phyloP scores from a whole-genome alignment of 225 moss, liverwort and hornwort genomes.

The Anthoceros angustus region DNA sequence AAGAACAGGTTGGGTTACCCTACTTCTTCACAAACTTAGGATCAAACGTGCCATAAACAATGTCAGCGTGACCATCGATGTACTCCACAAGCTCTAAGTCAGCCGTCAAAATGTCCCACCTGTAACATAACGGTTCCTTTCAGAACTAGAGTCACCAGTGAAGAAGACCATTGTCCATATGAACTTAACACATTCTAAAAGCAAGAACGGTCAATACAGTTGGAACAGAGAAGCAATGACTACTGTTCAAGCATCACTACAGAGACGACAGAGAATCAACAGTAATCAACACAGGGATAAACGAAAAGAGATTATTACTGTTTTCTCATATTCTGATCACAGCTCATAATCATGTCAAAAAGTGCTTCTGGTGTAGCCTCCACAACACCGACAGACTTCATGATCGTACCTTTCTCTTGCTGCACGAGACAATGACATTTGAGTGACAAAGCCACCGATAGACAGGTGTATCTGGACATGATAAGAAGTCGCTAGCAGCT shows the following conservation, averaged over 20 bases:
- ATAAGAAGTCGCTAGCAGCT: too few species aligned
- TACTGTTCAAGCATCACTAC: too few species aligned
- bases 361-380: constrained; percentile 37
- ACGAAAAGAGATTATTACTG: constrained; percentile 20
- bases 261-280: too few species aligned
- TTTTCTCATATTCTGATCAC: constrained; percentile 43
- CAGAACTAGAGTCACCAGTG: background rate
- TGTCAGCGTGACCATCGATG: constrained; percentile 59
- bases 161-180: too few species aligned
- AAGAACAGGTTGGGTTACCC: background rate
- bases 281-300: too few species aligned
- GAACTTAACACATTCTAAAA: too few species aligned
- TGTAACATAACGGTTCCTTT: constrained; percentile 16
- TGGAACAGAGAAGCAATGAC: background rate
- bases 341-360: constrained; percentile 63
- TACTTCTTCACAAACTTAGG: constrained; percentile 51
- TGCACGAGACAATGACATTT: constrained; percentile 8
- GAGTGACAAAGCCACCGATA: background rate
- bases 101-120: constrained; percentile 61
- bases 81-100: constrained; percentile 56
- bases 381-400: constrained; percentile 69
- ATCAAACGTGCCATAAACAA: constrained; percentile 59
- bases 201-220: background rate
- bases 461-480: too few species aligned
- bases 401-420: constrained; percentile 51